Base-by-base conservation (phyloP, 2,329 filamentous ascomycete genomes). In the Monosporascus sp. region DNA sequence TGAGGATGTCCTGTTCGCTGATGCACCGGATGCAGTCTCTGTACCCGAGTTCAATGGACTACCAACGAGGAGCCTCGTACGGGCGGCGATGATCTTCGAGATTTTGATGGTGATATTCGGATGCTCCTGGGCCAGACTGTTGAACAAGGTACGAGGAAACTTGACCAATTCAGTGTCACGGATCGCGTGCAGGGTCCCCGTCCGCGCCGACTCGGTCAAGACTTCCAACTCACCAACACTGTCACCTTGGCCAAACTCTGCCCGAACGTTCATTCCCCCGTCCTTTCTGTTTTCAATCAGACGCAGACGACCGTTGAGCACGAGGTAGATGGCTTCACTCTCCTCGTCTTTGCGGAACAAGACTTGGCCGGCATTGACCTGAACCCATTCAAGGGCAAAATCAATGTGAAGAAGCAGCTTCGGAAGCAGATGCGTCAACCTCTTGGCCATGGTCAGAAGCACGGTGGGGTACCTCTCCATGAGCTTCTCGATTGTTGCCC, bases 21-120 rank as follows among this genome's bases (percentile, higher is more conserved):
- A 78, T 3, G 81, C 80, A 14, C 80, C 79, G 8, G 77, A 75
- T 5, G 79, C 76, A 46, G 75, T 74, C 50, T 93, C 88, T 54
- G 83, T 83, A 8, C 80, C 78, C 50, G 85, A 80, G 37, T 83
- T 80, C 17, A 89, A 74, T 2, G 90, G 89, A 62, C 92, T 87
- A 62, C 97, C 90, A 20, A 97, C 83, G 39, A 97, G 74, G 43
- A 89, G 83, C 56, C 93, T 81, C 94, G 99, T 97, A 3, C 94
- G 85, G 37, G 92, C 91, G 0, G 94, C 94, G 63, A 99, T 97
- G 61, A 99, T 94, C 70, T 97, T 99, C 1, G 94, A 97, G 27
- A 99, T 96, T 71, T 97, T 97, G 70, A 99, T 97, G 0, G 94
- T 97, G 65, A 99, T 99, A 44, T 91, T 95, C 5, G 94, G 94